phyloP scores from a whole-genome alignment of 225 moss, liverwort and hornwort genomes.

The Anthoceros angustus region DNA sequence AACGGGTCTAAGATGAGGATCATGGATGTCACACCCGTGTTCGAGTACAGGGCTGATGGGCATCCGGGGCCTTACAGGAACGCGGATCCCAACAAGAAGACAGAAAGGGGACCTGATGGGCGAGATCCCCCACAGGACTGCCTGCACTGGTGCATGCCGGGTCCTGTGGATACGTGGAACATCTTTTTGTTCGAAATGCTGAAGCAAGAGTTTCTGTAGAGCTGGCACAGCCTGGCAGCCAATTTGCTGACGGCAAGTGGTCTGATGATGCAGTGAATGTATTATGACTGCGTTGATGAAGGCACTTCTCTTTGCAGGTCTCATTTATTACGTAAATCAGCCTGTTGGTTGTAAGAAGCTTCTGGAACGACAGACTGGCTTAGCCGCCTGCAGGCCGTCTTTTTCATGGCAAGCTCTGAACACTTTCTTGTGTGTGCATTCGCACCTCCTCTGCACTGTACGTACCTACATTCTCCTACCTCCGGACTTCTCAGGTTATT shows the following conservation, averaged over 20 bases:
- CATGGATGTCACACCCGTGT: conserved; percentile 45
- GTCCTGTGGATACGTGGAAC: conserved; percentile 68
- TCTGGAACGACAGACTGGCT: no score
- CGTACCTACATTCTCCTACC: no score
- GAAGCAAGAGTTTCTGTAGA: conserved; percentile 21
- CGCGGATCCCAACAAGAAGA: conserved; percentile 38
- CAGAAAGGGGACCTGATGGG: conserved; percentile 29
- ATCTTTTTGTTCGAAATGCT: conserved; percentile 45
- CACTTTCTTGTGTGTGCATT: no score
- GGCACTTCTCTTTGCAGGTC: no score
- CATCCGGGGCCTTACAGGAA: conserved; percentile 81
- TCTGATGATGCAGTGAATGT: no score
- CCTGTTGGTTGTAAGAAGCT: no score
- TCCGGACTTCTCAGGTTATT: no score
- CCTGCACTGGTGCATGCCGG: conserved; percentile 93
- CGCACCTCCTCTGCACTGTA: no score
- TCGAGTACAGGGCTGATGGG: conserved; percentile 46
- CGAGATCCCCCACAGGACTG: conserved; percentile 78
- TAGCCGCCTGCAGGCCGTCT: no score
- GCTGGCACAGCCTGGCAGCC: conserved; percentile 4
- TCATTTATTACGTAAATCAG: no score
- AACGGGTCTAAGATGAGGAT: conserved; percentile 24
- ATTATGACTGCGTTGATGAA: no score
- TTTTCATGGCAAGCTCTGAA: no score
- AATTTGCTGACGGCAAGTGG: background rate